Evolutionary conservation across 352 stramenopile species (phyloP).

Genomic region (Phytophthora syringae): DNA sequence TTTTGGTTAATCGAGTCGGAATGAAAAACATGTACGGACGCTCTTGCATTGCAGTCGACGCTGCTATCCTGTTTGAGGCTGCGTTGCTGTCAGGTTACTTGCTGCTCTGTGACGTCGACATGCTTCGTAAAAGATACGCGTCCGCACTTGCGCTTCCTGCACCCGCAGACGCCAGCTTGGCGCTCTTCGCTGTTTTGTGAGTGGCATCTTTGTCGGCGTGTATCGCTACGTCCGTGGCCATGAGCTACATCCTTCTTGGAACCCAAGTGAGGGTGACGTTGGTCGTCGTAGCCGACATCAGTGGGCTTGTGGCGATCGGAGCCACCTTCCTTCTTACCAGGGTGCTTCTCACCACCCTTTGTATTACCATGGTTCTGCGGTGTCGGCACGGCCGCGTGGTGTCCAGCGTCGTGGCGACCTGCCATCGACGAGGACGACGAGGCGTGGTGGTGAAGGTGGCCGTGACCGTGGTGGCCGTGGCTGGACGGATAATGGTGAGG

Average conservation of each 20-base stretch:
- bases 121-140: background rate
- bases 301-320: background rate
- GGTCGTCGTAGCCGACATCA: background rate
- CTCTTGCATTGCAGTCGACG: no score
- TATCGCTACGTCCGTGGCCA: background rate
- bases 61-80: no score
- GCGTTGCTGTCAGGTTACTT: background rate
- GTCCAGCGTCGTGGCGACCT: background rate
- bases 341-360: background rate
- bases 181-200: background rate
- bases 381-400: background rate
- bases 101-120: background rate
- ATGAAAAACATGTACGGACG: no score
- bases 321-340: background rate
- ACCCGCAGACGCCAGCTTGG: background rate
- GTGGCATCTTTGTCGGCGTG: background rate
- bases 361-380: no score
- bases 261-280: background rate
- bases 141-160: constrained; percentile 3
- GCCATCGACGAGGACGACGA: no score
- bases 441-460: background rate
- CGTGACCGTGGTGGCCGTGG: background rate
- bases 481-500: background rate
- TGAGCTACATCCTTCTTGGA: background rate
- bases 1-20: no score